Conservation (phyloP, 2,329 filamentous ascomycete species). For the Xylariaceae sp. region DNA sequence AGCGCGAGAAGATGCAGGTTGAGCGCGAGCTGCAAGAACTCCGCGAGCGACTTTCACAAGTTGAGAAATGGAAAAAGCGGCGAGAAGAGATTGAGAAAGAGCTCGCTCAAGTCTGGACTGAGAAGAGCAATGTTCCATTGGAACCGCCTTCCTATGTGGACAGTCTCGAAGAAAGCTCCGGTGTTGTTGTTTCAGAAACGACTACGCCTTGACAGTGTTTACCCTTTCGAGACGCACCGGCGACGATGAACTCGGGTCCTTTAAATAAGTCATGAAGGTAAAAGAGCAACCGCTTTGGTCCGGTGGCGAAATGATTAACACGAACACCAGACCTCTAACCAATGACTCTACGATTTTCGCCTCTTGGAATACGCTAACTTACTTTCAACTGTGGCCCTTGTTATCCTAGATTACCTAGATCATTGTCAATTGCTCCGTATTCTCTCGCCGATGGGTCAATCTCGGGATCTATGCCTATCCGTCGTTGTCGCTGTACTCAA, state of each 20-base stretch:
- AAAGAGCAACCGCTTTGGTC: background rate
- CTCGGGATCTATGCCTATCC: background rate
- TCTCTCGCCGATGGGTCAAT: background rate
- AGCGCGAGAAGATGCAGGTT: constrained; percentile 85
- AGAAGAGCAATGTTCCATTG: constrained; percentile 43
- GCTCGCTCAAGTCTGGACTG: constrained; percentile 59
- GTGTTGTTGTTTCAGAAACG: constrained; percentile 1
- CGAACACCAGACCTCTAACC: background rate
- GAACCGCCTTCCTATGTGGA: constrained; percentile 43
- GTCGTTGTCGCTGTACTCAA: background rate
- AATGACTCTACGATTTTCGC: background rate
- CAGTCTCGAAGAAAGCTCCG: constrained; percentile 2
- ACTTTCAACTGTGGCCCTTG: background rate
- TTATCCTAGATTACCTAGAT: background rate
- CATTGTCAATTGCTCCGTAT: background rate
- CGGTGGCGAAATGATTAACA: background rate
- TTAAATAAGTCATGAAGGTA: background rate
- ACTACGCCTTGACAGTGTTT: background rate
- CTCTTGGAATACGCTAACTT: background rate
- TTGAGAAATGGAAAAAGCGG: constrained; percentile 77
- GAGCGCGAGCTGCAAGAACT: constrained; percentile 87
- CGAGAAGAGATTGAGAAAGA: constrained; percentile 78
- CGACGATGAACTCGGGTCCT: background rate
- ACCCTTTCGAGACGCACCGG: background rate
- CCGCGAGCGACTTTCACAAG: constrained; percentile 70